Evolutionary conservation across 202 grass and related monocot genomes (phyloP).

Genomic region (Setaria viridis): DNA sequence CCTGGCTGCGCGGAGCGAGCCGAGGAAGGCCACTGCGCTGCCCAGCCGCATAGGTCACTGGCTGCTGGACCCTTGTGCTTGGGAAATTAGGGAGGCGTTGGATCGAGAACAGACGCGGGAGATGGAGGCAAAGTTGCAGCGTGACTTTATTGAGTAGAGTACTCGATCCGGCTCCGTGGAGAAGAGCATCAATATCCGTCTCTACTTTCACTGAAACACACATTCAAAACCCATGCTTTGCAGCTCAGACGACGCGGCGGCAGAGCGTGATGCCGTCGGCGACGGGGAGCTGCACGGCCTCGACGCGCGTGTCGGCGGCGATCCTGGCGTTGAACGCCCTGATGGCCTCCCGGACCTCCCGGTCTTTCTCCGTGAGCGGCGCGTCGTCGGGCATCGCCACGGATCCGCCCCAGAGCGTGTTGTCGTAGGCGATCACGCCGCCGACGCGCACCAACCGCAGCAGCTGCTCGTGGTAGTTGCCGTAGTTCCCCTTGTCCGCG

Average conservation of each 20-base stretch:
- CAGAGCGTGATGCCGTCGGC: slow-evolving; percentile 74
- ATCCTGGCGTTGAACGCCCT: slow-evolving; percentile 63
- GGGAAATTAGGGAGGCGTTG: too few species aligned
- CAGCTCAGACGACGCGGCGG: slow-evolving; percentile 53
- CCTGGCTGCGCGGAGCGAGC: too few species aligned
- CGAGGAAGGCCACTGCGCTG: too few species aligned
- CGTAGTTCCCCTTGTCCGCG: slow-evolving; percentile 64
- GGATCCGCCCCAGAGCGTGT: slow-evolving; percentile 71
- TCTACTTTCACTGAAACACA: too few species aligned
- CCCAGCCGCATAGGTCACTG: too few species aligned
- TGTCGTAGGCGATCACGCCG: slow-evolving; percentile 76
- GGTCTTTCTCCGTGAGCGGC: slow-evolving; percentile 31
- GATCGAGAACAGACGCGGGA: too few species aligned
- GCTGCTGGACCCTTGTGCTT: too few species aligned
- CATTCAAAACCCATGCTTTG: too few species aligned
- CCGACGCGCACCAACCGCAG: slow-evolving; percentile 60
- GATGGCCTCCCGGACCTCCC: neutral
- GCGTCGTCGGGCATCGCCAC: slow-evolving; percentile 47
- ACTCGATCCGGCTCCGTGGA: too few species aligned
- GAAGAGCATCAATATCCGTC: too few species aligned
- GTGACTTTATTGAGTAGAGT: too few species aligned
- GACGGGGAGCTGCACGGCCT: slow-evolving; percentile 64
- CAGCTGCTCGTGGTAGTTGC: slow-evolving; percentile 69
- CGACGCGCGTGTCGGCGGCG: slow-evolving; percentile 55
- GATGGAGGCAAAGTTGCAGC: too few species aligned